A percentile compares a stretch with the other conserved stretches of the same genome.
phyloP scores from a whole-genome alignment of 2,329 filamentous ascomycete species.

The Grosmannia huntii region DNA sequence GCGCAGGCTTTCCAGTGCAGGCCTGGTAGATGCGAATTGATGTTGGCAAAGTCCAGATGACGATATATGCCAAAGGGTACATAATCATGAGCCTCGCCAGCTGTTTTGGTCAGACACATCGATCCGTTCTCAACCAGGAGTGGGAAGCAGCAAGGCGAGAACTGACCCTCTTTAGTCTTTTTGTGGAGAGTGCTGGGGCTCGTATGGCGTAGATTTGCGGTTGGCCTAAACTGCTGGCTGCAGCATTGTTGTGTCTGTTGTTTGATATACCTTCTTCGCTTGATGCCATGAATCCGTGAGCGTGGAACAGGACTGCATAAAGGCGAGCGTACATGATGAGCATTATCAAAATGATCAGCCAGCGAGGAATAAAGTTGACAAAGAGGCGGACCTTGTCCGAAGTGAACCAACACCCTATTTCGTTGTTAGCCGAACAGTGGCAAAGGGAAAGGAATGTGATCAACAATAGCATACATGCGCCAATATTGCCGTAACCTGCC shows the following conservation, averaged over 20 bases:
- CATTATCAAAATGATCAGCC: not conserved
- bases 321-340: not conserved
- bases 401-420: slow-evolving; percentile 1
- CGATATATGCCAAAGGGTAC: not conserved
- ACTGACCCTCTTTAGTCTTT: not conserved
- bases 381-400: not conserved
- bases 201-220: not conserved
- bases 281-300: not conserved
- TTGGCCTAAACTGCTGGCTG: too few species aligned
- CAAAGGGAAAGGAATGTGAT: not conserved
- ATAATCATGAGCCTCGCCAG: not conserved
- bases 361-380: not conserved
- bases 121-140: not conserved
- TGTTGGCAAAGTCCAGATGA: not conserved
- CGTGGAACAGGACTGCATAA: not conserved
- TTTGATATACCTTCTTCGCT: not conserved
- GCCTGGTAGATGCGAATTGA: not conserved
- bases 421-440: not conserved
- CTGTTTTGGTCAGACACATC: not conserved
- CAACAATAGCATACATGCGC: not conserved
- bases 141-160: too few species aligned
- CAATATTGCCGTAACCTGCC: not conserved
- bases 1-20: not conserved
- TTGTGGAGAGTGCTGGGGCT: not conserved
- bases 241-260: not conserved